Conservation (phyloP, 2,329 filamentous ascomycete genomes). For the Hypoxylon rubiginosum region DNA sequence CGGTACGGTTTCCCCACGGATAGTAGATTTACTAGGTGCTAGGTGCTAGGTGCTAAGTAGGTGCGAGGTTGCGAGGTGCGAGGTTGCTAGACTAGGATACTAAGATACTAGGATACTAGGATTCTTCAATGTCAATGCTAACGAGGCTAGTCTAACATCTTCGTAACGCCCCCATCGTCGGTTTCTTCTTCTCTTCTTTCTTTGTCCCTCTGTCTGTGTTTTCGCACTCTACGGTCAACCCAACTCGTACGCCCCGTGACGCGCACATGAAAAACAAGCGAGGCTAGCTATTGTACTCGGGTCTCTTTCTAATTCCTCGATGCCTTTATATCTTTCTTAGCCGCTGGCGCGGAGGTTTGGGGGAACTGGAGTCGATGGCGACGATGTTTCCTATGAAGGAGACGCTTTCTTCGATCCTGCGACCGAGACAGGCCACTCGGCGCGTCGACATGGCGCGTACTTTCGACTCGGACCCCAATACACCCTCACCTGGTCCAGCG, state of each 20-base stretch:
- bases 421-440: conserved; percentile 43
- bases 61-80: neutral
- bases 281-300: conserved; percentile 17
- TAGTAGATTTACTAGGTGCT: conserved; percentile 21
- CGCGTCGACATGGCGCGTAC: conserved; percentile 45
- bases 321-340: conserved; percentile 39
- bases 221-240: conserved; percentile 29
- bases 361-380: conserved; percentile 37
- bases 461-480: conserved; percentile 45
- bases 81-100: too few species aligned
- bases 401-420: conserved; percentile 52
- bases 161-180: conserved; percentile 19
- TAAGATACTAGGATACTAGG: too few species aligned
- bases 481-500: conserved; percentile 48
- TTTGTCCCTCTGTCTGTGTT: conserved; percentile 24
- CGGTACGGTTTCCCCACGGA: neutral
- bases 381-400: conserved; percentile 51
- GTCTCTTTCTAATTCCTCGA: conserved; percentile 24
- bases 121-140: conserved; percentile 28
- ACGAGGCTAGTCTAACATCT: conserved; percentile 13
- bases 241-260: conserved; percentile 22
- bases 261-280: conserved; percentile 21
- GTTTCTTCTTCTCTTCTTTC: conserved; percentile 4
- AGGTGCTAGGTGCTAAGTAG: conserved; percentile 1
- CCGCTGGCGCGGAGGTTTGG: conserved; percentile 40